Base-by-base conservation (phyloP, 352 stramenopile genomes). In the Pythium graminicola region DNA sequence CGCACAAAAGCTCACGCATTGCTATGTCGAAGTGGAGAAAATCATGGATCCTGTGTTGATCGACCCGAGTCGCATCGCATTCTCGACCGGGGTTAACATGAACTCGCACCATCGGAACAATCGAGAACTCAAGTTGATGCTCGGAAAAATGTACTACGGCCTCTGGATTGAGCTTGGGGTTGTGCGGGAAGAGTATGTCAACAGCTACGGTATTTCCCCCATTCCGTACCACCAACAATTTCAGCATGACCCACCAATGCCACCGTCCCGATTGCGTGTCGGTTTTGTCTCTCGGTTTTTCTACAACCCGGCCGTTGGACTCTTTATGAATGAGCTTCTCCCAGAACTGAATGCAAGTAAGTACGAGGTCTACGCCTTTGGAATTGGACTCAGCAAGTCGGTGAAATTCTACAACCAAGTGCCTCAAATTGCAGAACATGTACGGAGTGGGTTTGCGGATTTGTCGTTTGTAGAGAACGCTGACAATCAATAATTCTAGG, bases 301-400 rank as follows among this genome's bases (percentile, higher is more conserved):
- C 13, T 78, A 74, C 26, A 82, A 66, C 51, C 44, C 65, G 5
- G 57, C 60, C 19, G 68, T 80, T n/a, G 72, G 76, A 1, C 42
- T 84, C 23, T 85, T 73, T 51, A 76, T 88, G 64, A 69, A 70
- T 24, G 72, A 87, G 50, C 51, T 92, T n/a, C 56, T 92, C 11
- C 64, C 65, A 1, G 67, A 69, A 29, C 54, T 92, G 6, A 62
- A 88, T 39, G 48, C 38, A 17, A 61, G 53, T 49, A 85, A 81
- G 60, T 92, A 85, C 64, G 72, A 92, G 24, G 65, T 81, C n/a
- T 67, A 81, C 26, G 67, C 79, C 3, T 89, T 90, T 52, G 73
- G 67, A 6, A 56, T 92, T 35, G 72, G 75, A 0, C 70, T 74
- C 31, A 81, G 76, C 44, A 81, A 71, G 22, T 82, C 72, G 2